Evolutionary conservation across 164 flowering plant genomes (phyloP).

Genomic region (Vitis rupestris): DNA sequence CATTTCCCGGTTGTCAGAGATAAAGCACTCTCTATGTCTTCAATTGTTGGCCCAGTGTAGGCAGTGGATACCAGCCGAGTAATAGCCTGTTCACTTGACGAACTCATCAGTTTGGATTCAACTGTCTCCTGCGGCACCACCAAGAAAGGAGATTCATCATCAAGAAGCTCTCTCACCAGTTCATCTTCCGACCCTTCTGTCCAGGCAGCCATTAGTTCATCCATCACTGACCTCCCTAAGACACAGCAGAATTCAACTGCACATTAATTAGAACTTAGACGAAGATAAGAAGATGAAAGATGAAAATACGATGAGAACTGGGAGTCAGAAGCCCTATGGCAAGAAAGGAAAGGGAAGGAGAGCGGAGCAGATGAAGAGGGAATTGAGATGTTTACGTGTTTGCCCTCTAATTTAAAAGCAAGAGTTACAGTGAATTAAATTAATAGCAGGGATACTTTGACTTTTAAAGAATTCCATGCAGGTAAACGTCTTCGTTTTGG

Average conservation of each 20-base stretch:
- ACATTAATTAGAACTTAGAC: slow-evolving; percentile 7
- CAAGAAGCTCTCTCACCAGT: slow-evolving; percentile 59
- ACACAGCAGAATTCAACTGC: background rate
- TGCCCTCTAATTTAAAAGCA: slow-evolving; percentile 11
- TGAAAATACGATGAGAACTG: slow-evolving; percentile 2
- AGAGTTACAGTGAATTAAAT: background rate
- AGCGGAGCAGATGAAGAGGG: slow-evolving; percentile 27
- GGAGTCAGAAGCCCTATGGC: slow-evolving; percentile 1
- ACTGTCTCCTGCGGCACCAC: slow-evolving; percentile 17
- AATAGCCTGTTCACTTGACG: slow-evolving; percentile 7
- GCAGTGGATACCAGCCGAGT: slow-evolving; percentile 24
- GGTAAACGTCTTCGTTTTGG: background rate
- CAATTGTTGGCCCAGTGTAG: slow-evolving; percentile 57
- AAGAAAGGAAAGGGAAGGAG: slow-evolving; percentile 3
- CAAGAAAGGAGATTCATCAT: slow-evolving; percentile 50
- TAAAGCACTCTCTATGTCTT: slow-evolving; percentile 52
- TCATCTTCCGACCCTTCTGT: slow-evolving; percentile 37
- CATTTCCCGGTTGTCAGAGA: slow-evolving; percentile 18
- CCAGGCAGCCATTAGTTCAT: slow-evolving; percentile 28
- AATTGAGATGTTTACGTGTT: slow-evolving; percentile 28
- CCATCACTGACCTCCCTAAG: slow-evolving; percentile 16
- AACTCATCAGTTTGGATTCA: slow-evolving; percentile 15
- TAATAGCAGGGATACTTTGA: slow-evolving; percentile 14
- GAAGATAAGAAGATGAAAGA: slow-evolving; percentile 4
- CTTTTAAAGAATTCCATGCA: slow-evolving; percentile 1